Base-by-base conservation (phyloP, 108 stramenopile genomes). In the Chaetoceros tenuissimus region DNA sequence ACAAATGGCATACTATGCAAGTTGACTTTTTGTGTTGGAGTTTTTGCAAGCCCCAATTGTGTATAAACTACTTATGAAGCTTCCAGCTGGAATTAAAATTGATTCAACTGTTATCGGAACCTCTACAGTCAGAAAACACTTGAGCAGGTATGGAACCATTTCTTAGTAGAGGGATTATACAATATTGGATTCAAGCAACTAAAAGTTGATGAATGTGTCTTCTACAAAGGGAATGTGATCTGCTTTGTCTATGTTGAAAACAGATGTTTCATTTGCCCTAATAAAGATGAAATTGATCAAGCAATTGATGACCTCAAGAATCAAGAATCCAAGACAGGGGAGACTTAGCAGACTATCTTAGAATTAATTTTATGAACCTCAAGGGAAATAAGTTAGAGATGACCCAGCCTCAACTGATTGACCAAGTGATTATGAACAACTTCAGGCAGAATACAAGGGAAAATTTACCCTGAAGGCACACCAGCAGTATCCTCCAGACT, bases 331-430 rank as follows among this genome's bases (percentile, higher is more conserved):
- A 66, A 50, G 65, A 68, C 26, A 63, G 73, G 69, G 73, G 73
- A 1, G 34, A 46, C 16, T 25, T 71, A 1, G 49, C 44, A 23
- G 70, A 68, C 24, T 81, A 71, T 57, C 64, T 77, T 23, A 70
- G 69, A 31, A 61, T 72, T 1, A 64, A 66, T 44, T 60, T 77
- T 26, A 31, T 55, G 0, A 7, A 45, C 23, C 47, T 57, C 19
- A 44, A 26, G 1, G 62, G 78, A 51, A 75, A 73, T 1, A 62
- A 18, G 10, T 53, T 71, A 3, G 24, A 69, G 16, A 29, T 82
- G 13, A 28, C 74, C 2, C 81, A 82, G 51, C 63, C 69, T 13
- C 58, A 71, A n/a, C 56, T 82, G 5, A 75, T 75, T 18, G 63
- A 78, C 31, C 46, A 62, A 18, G 51, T 65, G 27, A 24, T 64